Evolutionary conservation across 306 rosid species (phyloP).

Genomic region (Begonia fuchsioides): DNA sequence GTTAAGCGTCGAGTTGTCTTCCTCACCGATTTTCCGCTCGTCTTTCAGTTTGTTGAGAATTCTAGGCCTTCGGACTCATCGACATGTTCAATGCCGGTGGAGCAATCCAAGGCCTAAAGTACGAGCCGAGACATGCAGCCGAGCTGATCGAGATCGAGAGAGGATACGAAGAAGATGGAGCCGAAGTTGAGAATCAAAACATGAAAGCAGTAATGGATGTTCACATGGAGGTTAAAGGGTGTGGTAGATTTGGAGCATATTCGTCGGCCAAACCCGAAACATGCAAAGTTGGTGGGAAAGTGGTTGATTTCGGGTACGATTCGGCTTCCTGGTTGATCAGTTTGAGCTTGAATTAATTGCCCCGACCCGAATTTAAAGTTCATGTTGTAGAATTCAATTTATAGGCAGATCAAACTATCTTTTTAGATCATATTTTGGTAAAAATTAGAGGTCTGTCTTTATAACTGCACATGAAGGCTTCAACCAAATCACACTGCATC

Average conservation of each 20-base stretch:
- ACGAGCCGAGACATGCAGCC: constrained; percentile 24
- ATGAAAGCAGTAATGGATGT: constrained; percentile 19
- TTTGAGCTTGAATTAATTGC: constrained; percentile 41
- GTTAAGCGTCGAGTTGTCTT: no score
- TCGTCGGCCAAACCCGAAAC: constrained; percentile 31
- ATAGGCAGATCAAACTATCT: constrained; percentile 11
- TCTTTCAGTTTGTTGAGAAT: no score
- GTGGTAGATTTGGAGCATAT: constrained; percentile 53
- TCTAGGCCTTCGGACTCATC: no score
- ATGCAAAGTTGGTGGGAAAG: constrained; percentile 15
- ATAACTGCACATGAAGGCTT: no score
- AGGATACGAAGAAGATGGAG: no score
- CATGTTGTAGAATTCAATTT: constrained; percentile 45
- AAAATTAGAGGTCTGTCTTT: no score
- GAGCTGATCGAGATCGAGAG: constrained; percentile 13
- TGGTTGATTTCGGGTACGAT: constrained; percentile 33
- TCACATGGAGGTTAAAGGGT: constrained; percentile 30
- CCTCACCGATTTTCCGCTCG: no score
- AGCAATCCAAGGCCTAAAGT: constrained; percentile 13
- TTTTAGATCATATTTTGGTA: no score
- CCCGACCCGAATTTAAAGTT: constrained; percentile 29
- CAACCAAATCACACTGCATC: no score
- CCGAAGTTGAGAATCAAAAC: constrained; percentile 4
- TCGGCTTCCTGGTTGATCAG: constrained; percentile 35
- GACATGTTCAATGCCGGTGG: no score